Base-by-base conservation (phyloP, 2,329 filamentous ascomycete species). In the Cladosporium cucumerinum region DNA sequence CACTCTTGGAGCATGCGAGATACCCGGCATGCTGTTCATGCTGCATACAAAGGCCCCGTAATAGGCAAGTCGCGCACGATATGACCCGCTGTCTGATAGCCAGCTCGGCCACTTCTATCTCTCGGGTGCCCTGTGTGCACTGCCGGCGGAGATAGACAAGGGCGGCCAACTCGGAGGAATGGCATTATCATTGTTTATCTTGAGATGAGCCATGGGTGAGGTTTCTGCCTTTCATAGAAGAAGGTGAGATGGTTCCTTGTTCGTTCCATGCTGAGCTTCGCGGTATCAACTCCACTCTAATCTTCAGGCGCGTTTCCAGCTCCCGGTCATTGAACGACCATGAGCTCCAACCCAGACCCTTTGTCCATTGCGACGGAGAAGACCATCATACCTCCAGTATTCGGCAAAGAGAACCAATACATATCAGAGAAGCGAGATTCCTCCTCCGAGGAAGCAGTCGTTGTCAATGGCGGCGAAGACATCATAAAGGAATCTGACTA, bases 401-500 rank as follows among this genome's bases (percentile, higher is more conserved):
- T 48, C n/a, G 61, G 61, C 43, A 64, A 64, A 58, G 61, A 57
- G 8, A 46, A 48, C 3, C 46, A 64, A 10, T 30, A 49, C 16
- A n/a, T 59, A 7, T 28, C 61, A 14, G 55, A 59, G 48, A 64
- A 64, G 30, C 21, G 30, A 12, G 61, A 64, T 25, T 64, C 55
- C 3, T 58, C 54, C 4, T 57, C 54, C 5, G 61, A 59, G 34
- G 54, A 64, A n/a, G 61, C 32, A 21, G 55, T 58, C 18, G 28
- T 64, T 34, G 23, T 59, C 23, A 51, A 69, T n/a, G 64, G 67
- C 25, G 52, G 67, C 30, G 65, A 67, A 61, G 64, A 68, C 14
- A 59, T 69, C 5, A 65, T 71, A 32, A 57, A 58, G 11, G 69
- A 71, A 25, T 51, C 66, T 1, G 70, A 72, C 16, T 80, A 73